These are phyloP conservation scores for Fusarium sarcochroum DNA, from an alignment of 2,329 filamentous ascomycete species.

Conservation along the genomic window DNA sequence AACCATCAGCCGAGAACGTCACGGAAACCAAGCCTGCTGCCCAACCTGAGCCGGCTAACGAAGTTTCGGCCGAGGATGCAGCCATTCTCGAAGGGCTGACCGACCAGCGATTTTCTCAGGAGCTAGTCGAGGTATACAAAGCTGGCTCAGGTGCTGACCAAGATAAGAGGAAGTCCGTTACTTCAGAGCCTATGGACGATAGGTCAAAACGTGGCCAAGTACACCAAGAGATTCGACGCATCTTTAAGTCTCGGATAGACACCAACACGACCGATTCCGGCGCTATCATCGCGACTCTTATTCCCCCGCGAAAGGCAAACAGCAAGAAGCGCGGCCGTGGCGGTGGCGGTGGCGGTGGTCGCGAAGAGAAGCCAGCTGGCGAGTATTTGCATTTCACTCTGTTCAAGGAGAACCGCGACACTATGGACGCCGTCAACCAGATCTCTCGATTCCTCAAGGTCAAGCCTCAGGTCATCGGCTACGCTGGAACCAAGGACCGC, in stretches of 20 bases:
- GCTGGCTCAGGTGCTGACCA: slow-evolving; percentile 51
- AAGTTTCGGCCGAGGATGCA: slow-evolving; percentile 53
- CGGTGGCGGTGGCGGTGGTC: slow-evolving; percentile 38
- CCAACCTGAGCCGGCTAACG: slow-evolving; percentile 42
- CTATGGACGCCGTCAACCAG: slow-evolving; percentile 88
- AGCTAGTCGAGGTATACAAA: slow-evolving; percentile 60
- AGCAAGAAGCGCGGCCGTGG: slow-evolving; percentile 50
- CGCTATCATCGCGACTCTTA: slow-evolving; percentile 76
- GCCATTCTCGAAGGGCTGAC: slow-evolving; percentile 57
- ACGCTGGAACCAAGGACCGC: slow-evolving; percentile 91
- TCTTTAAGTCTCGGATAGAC: slow-evolving; percentile 84
- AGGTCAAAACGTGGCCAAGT: slow-evolving; percentile 62
- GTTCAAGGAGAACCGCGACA: slow-evolving; percentile 98
- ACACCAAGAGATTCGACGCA: slow-evolving; percentile 77
- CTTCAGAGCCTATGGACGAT: slow-evolving; percentile 60
- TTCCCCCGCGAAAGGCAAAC: slow-evolving; percentile 61
- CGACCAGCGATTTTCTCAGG: slow-evolving; percentile 56
- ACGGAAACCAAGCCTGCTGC: slow-evolving; percentile 27
- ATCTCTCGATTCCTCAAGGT: slow-evolving; percentile 81
- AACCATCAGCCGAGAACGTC: slow-evolving; percentile 37
- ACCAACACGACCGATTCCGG: slow-evolving; percentile 73
- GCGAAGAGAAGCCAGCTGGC: slow-evolving; percentile 63
- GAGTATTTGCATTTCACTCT: slow-evolving; percentile 91
- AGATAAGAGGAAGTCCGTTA: slow-evolving; percentile 53
- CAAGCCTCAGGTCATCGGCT: slow-evolving; percentile 79